A percentile compares a stretch with the other conserved stretches of the same genome.
Conservation (phyloP, 2,329 filamentous ascomycete genomes). For the Parafenestella ontariensis region DNA sequence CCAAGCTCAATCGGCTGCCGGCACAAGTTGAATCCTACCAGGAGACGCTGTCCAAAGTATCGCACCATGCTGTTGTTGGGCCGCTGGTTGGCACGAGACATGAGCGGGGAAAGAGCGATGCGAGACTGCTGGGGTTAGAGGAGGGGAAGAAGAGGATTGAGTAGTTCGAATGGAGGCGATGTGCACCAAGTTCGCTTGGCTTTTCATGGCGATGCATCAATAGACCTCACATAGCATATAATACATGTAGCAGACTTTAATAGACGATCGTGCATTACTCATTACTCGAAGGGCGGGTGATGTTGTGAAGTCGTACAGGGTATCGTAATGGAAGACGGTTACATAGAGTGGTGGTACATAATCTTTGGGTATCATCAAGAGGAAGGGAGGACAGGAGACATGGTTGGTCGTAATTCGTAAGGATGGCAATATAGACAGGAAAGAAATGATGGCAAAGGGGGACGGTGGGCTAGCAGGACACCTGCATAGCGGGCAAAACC, state of each 20-base stretch:
- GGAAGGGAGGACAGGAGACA: neutral
- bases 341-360: constrained; percentile 18
- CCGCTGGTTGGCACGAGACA: constrained; percentile 70
- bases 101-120: constrained; percentile 83
- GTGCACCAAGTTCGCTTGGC: neutral
- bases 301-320: neutral
- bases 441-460: neutral
- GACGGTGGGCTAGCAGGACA: constrained; percentile 11
- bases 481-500: constrained; percentile 23
- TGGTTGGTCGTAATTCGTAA: neutral
- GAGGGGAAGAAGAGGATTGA: constrained; percentile 99
- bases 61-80: constrained; percentile 83
- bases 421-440: neutral
- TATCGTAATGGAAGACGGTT: constrained; percentile 1
- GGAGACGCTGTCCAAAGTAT: constrained; percentile 81
- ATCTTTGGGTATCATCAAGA: constrained; percentile 19
- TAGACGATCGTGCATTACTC: too few relatives aligned
- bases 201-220: neutral
- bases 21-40: constrained; percentile 88
- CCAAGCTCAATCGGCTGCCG: constrained; percentile 87
- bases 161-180: constrained; percentile 44
- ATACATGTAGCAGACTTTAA: neutral
- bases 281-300: too few relatives aligned
- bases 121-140: constrained; percentile 82
- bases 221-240: constrained; percentile 3